Base-by-base conservation (phyloP, 257 asterid species). In the Scutellaria galericulata region DNA sequence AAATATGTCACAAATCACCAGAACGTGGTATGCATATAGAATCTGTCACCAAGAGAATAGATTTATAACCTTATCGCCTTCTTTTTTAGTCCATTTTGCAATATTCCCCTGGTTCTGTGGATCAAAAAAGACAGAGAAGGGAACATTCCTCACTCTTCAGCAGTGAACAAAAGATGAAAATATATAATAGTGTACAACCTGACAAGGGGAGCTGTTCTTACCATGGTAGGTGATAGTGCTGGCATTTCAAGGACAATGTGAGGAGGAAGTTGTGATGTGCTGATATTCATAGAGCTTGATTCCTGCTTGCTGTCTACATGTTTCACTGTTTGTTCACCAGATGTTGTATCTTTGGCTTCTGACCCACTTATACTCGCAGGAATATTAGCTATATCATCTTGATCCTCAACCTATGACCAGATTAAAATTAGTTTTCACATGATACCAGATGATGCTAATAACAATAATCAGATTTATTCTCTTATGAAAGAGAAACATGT, bases 191-290 rank as follows among this genome's bases (percentile, higher is more conserved):
- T 27, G 64, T 46, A 41, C n/a, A 70, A 58, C 37, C 51, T 52
- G 14, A 70, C 59, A 69, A 51, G 73, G 66, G 54, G 45, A 62
- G 71, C 48, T 79, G 58, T 69, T 71, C 87, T 68, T 79, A 95
- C 99, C 99, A 95, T 95, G 62, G 98, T 95, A 55, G 98, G 99
- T 76, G 99, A 95, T 64, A 95, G 80, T 44, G 98, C 98, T 70
- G 99, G 99, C 99, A 95, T 95, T 55, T 74, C 87, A 77, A 95
- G 88, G 80, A 95, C 90, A 80, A 89, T 64, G 75, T 95, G 98
- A 75, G 98, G 91, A 78, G 99, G 99, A 85, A 95, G 96, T 75
- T 90, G 89, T 51, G 95, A 83, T 63, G 90, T 64, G 76, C 78
- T 79, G 66, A 84, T 75, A 68, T 83, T 85, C 68, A 46, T 80